Percentiles rank a stretch among this genome's conserved stretches.
These are phyloP conservation scores for Physaria fendleri DNA, from an alignment of 345 rosid genomes.

Conservation along the genomic window DNA sequence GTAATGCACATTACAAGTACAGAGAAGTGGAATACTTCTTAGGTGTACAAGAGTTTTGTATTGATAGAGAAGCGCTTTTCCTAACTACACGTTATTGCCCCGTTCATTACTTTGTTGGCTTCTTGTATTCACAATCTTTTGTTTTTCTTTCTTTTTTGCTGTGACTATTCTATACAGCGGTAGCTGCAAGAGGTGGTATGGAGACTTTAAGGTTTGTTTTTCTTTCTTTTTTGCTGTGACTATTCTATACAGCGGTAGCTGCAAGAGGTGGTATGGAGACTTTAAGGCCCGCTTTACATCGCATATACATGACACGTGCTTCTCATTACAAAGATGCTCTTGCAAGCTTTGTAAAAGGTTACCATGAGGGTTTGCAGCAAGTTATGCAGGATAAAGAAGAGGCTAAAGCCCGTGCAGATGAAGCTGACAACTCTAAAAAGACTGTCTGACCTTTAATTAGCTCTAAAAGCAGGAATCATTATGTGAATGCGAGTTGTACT, in stretches of 20 bases:
- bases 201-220: slow-evolving; percentile 82
- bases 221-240: too few relatives aligned
- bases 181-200: slow-evolving; percentile 94
- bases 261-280: slow-evolving; percentile 95
- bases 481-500: slow-evolving; percentile 9
- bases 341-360: slow-evolving; percentile 59
- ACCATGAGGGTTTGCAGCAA: slow-evolving; percentile 75
- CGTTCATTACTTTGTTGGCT: background rate
- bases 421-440: slow-evolving; percentile 22
- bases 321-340: slow-evolving; percentile 84
- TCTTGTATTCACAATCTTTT: background rate
- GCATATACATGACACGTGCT: slow-evolving; percentile 81
- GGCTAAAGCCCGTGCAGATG: slow-evolving; percentile 18
- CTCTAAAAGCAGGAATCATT: slow-evolving; percentile 10
- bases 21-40: background rate
- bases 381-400: slow-evolving; percentile 52
- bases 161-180: slow-evolving; percentile 36
- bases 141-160: background rate
- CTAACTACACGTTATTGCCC: background rate
- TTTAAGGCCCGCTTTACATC: slow-evolving; percentile 79
- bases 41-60: background rate
- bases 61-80: background rate
- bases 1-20: background rate
- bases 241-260: slow-evolving; percentile 55
- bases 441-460: slow-evolving; percentile 7